Percentiles rank a stretch among this genome's conserved stretches.
These are phyloP conservation scores for Coniosporium apollinis DNA, from an alignment of 495 filamentous ascomycete genomes.

Conservation along the genomic window DNA sequence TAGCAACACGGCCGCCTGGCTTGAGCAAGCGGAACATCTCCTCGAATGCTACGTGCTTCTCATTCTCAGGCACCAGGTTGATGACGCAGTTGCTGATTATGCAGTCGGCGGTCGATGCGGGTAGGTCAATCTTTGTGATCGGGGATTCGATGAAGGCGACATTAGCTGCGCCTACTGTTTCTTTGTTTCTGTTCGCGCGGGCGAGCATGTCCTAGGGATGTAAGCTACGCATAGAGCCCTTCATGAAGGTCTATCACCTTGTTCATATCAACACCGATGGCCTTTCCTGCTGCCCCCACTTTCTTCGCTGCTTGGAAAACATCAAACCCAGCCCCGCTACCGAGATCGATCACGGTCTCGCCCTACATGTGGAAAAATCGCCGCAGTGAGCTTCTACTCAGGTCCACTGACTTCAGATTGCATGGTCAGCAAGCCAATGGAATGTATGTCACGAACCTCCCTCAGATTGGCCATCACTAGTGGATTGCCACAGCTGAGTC, in stretches of 20 bases:
- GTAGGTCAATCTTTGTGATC: conserved; percentile 37
- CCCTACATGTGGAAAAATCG: conserved; percentile 23
- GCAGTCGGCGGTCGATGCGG: conserved; percentile 31
- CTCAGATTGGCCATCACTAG: conserved; percentile 35
- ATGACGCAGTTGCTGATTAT: conserved; percentile 50
- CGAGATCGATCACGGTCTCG: conserved; percentile 48
- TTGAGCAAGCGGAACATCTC: conserved; percentile 47
- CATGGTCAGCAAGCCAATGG: no score
- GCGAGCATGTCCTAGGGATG: conserved; percentile 39
- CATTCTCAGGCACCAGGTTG: conserved; percentile 42
- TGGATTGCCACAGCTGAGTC: conserved; percentile 53
- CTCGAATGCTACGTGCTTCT: conserved; percentile 39
- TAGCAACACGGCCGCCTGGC: conserved; percentile 42
- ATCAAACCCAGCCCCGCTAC: conserved; percentile 48
- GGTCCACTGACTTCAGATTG: no score
- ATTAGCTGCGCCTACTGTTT: conserved; percentile 27
- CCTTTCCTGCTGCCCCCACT: conserved; percentile 36
- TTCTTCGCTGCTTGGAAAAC: conserved; percentile 41
- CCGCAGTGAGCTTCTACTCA: background rate
- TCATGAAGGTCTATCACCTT: conserved; percentile 24
- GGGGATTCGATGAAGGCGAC: conserved; percentile 33
- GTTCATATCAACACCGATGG: conserved; percentile 53
- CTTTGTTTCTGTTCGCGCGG: conserved; percentile 27
- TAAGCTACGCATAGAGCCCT: background rate
- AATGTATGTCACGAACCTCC: conserved; percentile 24